A percentile compares a stretch with the other conserved stretches of the same genome.
phyloP scores from a whole-genome alignment of 257 asterid genomes.

The Plantago ovata region DNA sequence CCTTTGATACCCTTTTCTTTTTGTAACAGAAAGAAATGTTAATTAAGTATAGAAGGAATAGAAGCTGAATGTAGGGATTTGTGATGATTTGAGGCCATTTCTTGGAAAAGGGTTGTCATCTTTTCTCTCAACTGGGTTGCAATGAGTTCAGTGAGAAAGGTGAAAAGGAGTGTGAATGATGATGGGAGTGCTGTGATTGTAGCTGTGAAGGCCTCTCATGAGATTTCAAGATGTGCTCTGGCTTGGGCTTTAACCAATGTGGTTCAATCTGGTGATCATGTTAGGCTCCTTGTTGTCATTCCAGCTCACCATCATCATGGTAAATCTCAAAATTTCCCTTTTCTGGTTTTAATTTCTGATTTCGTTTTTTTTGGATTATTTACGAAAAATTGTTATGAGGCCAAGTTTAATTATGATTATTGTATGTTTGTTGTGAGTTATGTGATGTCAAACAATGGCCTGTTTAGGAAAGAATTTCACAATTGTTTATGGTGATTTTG shows the following conservation, averaged over 20 bases:
- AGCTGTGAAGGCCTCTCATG: conserved; percentile 65
- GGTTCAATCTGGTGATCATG: conserved; percentile 62
- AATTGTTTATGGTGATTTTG: not conserved
- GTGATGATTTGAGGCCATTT: conserved; percentile 14
- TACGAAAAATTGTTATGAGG: not conserved
- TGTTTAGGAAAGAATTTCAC: not conserved
- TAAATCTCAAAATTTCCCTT: conserved; percentile 19
- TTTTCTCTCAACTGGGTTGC: conserved; percentile 19
- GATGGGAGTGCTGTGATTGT: conserved; percentile 51
- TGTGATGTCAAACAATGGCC: not conserved
- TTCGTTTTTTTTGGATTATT: not conserved
- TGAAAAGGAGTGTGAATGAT: conserved; percentile 27
- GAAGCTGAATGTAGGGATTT: conserved; percentile 6
- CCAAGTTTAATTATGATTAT: too few relatives aligned
- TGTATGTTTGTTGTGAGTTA: not conserved
- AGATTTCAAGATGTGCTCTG: conserved; percentile 62
- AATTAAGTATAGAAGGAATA: not conserved
- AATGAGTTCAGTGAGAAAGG: conserved; percentile 50
- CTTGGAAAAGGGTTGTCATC: conserved; percentile 1
- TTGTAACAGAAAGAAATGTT: not conserved
- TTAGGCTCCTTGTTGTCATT: conserved; percentile 61
- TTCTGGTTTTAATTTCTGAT: not conserved
- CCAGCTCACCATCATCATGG: conserved; percentile 49
- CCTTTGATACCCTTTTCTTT: not conserved
- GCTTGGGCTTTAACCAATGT: conserved; percentile 81